These are phyloP conservation scores for Haematococcus lacustris DNA, from an alignment of 139 green algal genomes.

Conservation along the genomic window DNA sequence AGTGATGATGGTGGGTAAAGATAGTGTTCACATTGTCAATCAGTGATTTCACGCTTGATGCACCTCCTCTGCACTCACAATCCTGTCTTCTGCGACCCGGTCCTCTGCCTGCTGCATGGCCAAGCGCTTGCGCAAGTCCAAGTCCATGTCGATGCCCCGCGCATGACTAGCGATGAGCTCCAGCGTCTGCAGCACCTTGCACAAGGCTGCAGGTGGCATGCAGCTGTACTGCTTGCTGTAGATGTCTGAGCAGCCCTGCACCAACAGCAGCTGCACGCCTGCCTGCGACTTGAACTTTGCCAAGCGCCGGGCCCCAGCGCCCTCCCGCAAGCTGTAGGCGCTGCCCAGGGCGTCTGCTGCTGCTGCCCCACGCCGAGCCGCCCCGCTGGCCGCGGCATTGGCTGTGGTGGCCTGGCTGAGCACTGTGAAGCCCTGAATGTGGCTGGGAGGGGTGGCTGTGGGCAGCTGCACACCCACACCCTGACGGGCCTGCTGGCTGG, in stretches of 20 bases:
- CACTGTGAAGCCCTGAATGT: neutral
- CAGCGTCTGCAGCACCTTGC: conserved; percentile 44
- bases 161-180: conserved; percentile 52
- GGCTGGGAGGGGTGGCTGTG: too few relatives aligned
- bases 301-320: conserved; percentile 69
- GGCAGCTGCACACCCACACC: neutral
- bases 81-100: conserved; percentile 35
- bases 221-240: conserved; percentile 11
- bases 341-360: neutral
- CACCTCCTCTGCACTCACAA: neutral
- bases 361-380: neutral
- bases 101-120: conserved; percentile 53
- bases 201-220: conserved; percentile 1
- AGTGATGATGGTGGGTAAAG: too few relatives aligned
- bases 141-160: conserved; percentile 60
- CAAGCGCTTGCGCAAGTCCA: conserved; percentile 50
- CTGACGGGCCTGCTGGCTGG: neutral
- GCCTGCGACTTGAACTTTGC: conserved; percentile 61
- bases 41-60: too few relatives aligned
- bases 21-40: too few relatives aligned
- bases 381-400: neutral
- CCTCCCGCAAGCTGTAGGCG: conserved; percentile 51
- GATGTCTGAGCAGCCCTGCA: conserved; percentile 50
- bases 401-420: neutral
- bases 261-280: conserved; percentile 83